Base-by-base conservation (phyloP, 495 filamentous ascomycete genomes). In the Hypoxylon cercidicola region DNA sequence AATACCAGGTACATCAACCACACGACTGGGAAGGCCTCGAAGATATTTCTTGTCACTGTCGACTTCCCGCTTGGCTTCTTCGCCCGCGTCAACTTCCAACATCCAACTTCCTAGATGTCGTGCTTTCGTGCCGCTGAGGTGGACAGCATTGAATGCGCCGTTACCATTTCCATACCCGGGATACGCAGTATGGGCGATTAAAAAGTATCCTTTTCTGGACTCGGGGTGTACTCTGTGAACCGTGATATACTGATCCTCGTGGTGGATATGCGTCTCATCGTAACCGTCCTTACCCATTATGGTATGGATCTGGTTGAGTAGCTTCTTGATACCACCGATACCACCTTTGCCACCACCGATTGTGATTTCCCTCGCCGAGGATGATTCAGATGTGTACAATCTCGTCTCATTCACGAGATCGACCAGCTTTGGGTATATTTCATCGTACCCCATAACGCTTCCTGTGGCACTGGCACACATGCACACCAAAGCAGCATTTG, bases 381-480 rank as follows among this genome's bases (percentile, higher is more conserved):
- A 93, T 16, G 85, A 90, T 30, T 84, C 79, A 2, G 91, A 93
- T 7, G 85, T 79, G 72, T 99, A 99, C 2, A 88, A 77, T 41
- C 96, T 84, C 15, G 85, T 93, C 70, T 99, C 96, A 41, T 87
- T 81, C 12, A 99, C 96, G 18, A 99, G 85, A 67, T 99, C 92
- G 18, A 98, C 85, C 47, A 97, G 80, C 54, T 89, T 88, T 3
- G 96, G 96, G 69, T 99, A 99, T 54, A 98, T 84, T 73, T 99
- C 96, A 70, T 99, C 96, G 70, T 96, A 97, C n/a, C 96, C 96
- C 89, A 97, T 95, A 15, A 97, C 96, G 70, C 93, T 97, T 28
- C 96, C 96, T 25, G 89, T 92, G 0, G 93, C 91, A 63, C 90
- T 96, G 20, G 93, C 87, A 75, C 96, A 99, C 93, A 99, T 97